Conservation (phyloP, 2,329 filamentous ascomycete genomes). For the Neonectria sp. region DNA sequence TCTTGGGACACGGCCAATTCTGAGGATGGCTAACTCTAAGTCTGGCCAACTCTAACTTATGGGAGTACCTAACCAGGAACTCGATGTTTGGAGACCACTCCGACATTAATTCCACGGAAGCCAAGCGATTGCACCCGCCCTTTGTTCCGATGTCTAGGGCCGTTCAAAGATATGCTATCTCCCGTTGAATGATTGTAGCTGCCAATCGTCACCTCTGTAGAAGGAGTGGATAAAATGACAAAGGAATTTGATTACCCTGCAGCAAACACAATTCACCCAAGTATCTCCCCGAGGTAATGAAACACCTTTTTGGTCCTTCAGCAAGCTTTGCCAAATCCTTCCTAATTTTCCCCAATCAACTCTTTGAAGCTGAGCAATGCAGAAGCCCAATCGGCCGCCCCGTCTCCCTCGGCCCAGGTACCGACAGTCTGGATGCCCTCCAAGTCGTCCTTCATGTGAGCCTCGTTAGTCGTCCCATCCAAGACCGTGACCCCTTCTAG, state of each 20-base stretch:
- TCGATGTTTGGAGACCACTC: not conserved
- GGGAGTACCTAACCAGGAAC: not conserved
- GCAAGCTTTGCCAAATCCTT: not conserved
- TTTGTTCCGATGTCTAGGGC: not conserved
- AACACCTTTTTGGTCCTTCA: not conserved
- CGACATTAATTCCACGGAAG: not conserved
- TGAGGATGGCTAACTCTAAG: not conserved
- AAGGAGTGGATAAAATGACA: not conserved
- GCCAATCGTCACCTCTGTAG: not conserved
- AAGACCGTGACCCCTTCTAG: slow-evolving; percentile 60
- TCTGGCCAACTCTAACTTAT: not conserved
- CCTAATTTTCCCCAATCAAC: slow-evolving; percentile 46
- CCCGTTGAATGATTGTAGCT: not conserved
- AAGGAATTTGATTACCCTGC: not conserved
- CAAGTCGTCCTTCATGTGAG: slow-evolving; percentile 66
- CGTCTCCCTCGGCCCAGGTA: slow-evolving; percentile 60
- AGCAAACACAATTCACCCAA: not conserved
- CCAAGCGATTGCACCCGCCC: not conserved
- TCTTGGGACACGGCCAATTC: not conserved
- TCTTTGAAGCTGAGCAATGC: slow-evolving; percentile 65
- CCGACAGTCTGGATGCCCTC: slow-evolving; percentile 59
- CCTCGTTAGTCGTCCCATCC: slow-evolving; percentile 62
- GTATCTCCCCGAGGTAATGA: not conserved
- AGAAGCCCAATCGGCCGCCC: slow-evolving; percentile 62
- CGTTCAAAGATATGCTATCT: not conserved